Conservation (phyloP, 73 alveolate species). For the Paramecium sexaurelia region DNA sequence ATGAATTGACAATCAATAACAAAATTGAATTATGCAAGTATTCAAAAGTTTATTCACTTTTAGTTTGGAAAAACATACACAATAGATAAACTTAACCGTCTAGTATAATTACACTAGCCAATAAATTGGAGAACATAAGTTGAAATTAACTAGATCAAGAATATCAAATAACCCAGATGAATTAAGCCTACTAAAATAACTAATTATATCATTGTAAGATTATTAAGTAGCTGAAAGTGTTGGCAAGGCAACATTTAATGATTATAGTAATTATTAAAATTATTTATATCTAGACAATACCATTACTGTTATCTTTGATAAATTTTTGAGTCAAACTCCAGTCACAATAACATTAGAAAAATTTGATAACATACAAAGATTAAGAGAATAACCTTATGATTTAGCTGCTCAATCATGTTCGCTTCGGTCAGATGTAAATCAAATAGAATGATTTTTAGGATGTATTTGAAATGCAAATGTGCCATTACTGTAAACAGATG, state of each 20-base stretch:
- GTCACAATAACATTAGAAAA: background rate
- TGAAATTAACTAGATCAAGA: background rate
- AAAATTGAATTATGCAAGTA: background rate
- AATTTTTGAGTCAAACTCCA: background rate
- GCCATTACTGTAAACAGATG: constrained; percentile 34
- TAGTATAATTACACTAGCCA: background rate
- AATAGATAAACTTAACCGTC: background rate
- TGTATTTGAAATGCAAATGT: background rate
- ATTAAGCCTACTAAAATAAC: background rate
- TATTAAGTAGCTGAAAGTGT: constrained; percentile 24
- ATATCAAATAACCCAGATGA: background rate
- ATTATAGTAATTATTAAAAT: background rate
- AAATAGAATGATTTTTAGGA: background rate
- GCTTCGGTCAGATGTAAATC: constrained; percentile 2
- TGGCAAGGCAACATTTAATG: background rate
- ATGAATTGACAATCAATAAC: background rate
- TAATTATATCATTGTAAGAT: background rate
- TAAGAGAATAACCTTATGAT: background rate
- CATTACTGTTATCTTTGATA: background rate
- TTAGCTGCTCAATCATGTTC: background rate
- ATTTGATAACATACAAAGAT: background rate
- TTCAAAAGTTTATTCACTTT: background rate
- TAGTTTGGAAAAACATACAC: background rate
- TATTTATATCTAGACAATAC: background rate
- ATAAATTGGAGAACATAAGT: background rate